Conservation (phyloP, 1,284 basidiomycete species). For the Ustilago shanxiensis region DNA sequence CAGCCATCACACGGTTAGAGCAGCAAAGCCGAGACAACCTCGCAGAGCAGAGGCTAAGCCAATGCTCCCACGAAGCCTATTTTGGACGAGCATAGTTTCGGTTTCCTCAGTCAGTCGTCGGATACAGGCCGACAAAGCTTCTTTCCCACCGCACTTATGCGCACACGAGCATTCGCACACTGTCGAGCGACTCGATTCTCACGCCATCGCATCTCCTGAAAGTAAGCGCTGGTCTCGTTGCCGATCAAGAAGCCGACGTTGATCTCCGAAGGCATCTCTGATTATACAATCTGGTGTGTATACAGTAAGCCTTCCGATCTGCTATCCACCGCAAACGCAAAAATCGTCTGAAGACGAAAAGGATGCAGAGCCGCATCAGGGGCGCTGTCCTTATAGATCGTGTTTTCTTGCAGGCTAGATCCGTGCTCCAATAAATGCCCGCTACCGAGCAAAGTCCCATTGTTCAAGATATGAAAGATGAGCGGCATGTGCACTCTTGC, state of each 20-base stretch:
- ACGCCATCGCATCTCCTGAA: conserved; percentile 22
- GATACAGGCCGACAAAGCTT: conserved; percentile 20
- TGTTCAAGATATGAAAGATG: background rate
- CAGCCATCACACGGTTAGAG: background rate
- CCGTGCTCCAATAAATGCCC: background rate
- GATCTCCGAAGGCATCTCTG: conserved; percentile 6
- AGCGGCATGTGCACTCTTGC: conserved; percentile 15
- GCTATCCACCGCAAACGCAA: background rate
- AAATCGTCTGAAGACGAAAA: background rate
- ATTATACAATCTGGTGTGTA: background rate
- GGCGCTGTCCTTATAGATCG: background rate
- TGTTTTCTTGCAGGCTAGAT: background rate
- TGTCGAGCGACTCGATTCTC: conserved; percentile 8
- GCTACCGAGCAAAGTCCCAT: conserved; percentile 3
- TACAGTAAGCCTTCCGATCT: background rate
- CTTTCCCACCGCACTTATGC: conserved; percentile 2
- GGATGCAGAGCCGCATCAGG: background rate
- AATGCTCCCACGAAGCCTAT: conserved; percentile 30
- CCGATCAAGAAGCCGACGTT: conserved; percentile 10
- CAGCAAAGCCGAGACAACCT: conserved; percentile 2
- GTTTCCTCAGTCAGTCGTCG: conserved; percentile 13
- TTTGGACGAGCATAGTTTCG: conserved; percentile 9
- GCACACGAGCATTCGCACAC: background rate
- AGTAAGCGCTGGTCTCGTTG: conserved; percentile 4
- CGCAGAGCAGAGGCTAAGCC: conserved; percentile 10